These are phyloP conservation scores for Hura crepitans DNA, from an alignment of 441 rosid species.

Conservation along the genomic window DNA sequence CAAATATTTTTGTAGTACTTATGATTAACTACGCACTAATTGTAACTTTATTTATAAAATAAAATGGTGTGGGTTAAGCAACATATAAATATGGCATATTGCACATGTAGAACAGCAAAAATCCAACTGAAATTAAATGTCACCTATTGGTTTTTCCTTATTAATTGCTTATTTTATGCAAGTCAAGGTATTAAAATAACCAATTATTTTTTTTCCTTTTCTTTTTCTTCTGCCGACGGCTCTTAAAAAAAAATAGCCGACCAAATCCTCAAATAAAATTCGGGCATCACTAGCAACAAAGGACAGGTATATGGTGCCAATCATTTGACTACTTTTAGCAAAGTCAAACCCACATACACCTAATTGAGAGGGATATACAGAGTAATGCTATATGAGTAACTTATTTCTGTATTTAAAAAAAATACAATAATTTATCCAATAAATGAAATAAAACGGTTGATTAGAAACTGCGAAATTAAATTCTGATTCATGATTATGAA, in stretches of 20 bases:
- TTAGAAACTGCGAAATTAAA: no score
- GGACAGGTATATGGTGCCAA: constrained; percentile 12
- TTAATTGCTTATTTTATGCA: background rate
- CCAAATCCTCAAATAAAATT: constrained; percentile 15
- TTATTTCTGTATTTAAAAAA: no score
- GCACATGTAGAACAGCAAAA: no score
- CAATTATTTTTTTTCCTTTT: background rate
- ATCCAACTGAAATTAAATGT: constrained; percentile 1
- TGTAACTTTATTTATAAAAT: no score
- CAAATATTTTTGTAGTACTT: no score
- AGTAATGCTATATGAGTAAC: constrained; percentile 12
- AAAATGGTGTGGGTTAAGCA: background rate
- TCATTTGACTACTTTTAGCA: background rate
- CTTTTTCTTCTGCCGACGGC: background rate
- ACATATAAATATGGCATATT: background rate
- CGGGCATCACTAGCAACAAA: constrained; percentile 9
- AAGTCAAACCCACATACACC: constrained; percentile 18
- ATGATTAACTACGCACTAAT: no score
- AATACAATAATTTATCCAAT: no score
- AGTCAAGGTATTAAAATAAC: background rate
- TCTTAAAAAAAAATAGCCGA: constrained; percentile 7
- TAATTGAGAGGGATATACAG: background rate
- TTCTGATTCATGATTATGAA: no score
- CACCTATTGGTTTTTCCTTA: background rate
- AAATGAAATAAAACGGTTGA: no score